These are phyloP conservation scores for Dictyostelium capitatum DNA, from an alignment of 78 protist species.

Conservation along the genomic window DNA sequence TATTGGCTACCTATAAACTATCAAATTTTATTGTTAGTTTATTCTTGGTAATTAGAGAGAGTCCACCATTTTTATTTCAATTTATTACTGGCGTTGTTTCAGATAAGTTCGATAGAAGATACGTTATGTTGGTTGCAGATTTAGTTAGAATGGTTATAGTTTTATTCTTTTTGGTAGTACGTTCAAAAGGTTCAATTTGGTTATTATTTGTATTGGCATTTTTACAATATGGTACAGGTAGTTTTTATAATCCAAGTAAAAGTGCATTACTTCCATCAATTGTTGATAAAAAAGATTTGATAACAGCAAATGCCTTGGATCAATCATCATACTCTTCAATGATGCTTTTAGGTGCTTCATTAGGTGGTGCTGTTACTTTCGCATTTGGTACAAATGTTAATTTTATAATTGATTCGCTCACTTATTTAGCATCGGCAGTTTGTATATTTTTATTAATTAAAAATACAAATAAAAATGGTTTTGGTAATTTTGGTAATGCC, in stretches of 20 bases:
- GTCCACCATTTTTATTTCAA: conserved; percentile 48
- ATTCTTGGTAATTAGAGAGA: conserved; percentile 49
- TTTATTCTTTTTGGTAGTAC: conserved; percentile 19
- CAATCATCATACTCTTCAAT: conserved; percentile 54
- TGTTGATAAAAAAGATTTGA: conserved; percentile 14
- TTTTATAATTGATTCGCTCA: conserved; percentile 13
- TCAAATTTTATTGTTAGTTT: conserved; percentile 23
- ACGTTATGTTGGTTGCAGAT: conserved; percentile 51
- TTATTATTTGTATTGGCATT: conserved; percentile 56
- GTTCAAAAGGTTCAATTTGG: conserved; percentile 17
- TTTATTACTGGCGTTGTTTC: conserved; percentile 51
- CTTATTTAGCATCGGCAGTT: conserved; percentile 25
- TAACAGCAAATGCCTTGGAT: conserved; percentile 66
- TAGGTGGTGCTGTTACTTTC: conserved; percentile 40
- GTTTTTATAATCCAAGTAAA: conserved; percentile 56
- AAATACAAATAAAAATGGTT: neutral
- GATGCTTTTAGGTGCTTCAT: conserved; percentile 66
- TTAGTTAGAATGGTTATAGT: conserved; percentile 29
- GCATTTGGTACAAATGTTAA: conserved; percentile 37
- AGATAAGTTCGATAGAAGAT: conserved; percentile 65
- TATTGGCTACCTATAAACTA: neutral
- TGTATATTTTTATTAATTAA: conserved; percentile 42
- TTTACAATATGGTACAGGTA: conserved; percentile 49
- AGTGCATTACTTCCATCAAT: conserved; percentile 17
- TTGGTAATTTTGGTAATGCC: too few species aligned